Conservation (phyloP, 306 rosid genomes). For the Prunus fruticosa region DNA sequence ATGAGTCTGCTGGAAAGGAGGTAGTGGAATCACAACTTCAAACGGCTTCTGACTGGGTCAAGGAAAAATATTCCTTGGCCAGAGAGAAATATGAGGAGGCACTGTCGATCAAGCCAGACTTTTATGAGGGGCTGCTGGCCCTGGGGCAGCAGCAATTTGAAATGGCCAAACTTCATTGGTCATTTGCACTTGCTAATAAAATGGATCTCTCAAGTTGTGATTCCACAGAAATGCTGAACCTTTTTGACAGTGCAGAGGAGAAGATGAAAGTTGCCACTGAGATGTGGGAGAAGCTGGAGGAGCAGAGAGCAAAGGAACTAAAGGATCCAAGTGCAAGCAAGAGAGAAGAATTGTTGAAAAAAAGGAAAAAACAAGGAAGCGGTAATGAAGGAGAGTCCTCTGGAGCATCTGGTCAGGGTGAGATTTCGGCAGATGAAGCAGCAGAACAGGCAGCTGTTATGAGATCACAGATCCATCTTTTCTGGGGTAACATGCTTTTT, state of each 20-base stretch:
- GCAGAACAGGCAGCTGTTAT: constrained; percentile 92
- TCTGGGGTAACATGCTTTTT: constrained; percentile 97
- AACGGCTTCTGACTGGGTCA: constrained; percentile 94
- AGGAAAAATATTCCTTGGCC: constrained; percentile 87
- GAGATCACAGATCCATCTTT: constrained; percentile 97
- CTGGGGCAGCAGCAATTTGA: constrained; percentile 96
- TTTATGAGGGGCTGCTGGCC: constrained; percentile 90
- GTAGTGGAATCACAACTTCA: constrained; percentile 74
- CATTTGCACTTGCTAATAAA: constrained; percentile 89
- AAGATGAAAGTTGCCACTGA: constrained; percentile 94
- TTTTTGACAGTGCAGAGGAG: constrained; percentile 81
- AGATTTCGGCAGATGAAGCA: constrained; percentile 72
- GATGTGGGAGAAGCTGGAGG: constrained; percentile 98
- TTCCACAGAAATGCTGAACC: constrained; percentile 67
- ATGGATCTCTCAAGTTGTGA: constrained; percentile 73
- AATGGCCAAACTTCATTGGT: constrained; percentile 98
- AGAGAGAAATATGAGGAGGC: constrained; percentile 89
- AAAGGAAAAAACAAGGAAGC: constrained; percentile 68
- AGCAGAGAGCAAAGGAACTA: constrained; percentile 74
- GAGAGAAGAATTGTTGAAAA: constrained; percentile 73
- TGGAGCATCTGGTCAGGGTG: constrained; percentile 45
- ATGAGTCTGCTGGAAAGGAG: constrained; percentile 80
- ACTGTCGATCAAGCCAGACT: constrained; percentile 82
- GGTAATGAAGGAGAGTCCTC: constrained; percentile 62
- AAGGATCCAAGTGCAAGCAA: constrained; percentile 81